phyloP scores from a whole-genome alignment of 257 asterid species.

The Plantago major region DNA sequence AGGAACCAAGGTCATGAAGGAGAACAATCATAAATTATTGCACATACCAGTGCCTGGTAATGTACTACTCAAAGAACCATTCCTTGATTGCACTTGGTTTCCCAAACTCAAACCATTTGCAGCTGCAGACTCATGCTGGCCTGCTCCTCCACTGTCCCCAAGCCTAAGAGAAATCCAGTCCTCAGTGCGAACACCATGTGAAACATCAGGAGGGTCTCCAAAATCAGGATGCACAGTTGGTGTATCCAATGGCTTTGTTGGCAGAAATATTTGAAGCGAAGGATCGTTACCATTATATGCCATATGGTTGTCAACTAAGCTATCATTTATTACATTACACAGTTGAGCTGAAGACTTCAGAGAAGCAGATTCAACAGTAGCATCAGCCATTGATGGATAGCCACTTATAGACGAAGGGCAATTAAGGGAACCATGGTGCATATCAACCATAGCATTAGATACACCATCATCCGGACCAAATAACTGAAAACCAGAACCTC shows the following conservation, averaged over 20 bases:
- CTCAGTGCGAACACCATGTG: conserved; percentile 61
- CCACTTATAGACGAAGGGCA: conserved; percentile 54
- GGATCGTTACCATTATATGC: conserved; percentile 70
- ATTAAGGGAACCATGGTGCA: conserved; percentile 51
- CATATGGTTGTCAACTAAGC: conserved; percentile 69
- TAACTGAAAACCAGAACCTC: conserved; percentile 74
- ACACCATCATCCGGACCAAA: conserved; percentile 74
- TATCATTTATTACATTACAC: conserved; percentile 38
- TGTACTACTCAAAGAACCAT: conserved; percentile 43
- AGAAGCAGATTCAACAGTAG: conserved; percentile 33
- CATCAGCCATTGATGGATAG: conserved; percentile 45
- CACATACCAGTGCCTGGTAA: conserved; percentile 61
- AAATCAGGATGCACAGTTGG: conserved; percentile 45
- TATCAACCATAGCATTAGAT: conserved; percentile 55
- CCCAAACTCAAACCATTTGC: conserved; percentile 42
- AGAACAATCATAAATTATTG: neutral
- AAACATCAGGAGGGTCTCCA: conserved; percentile 50
- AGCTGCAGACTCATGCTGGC: conserved; percentile 37
- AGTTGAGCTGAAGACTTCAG: conserved; percentile 35
- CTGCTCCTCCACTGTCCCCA: conserved; percentile 60
- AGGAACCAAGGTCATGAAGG: neutral
- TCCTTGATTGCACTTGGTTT: conserved; percentile 45
- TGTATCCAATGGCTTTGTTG: conserved; percentile 71
- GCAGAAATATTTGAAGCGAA: conserved; percentile 90
- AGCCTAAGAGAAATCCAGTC: conserved; percentile 92